Conservation (phyloP, 1,139 yeast genomes). For the Magnusiomyces tetraspermus region DNA sequence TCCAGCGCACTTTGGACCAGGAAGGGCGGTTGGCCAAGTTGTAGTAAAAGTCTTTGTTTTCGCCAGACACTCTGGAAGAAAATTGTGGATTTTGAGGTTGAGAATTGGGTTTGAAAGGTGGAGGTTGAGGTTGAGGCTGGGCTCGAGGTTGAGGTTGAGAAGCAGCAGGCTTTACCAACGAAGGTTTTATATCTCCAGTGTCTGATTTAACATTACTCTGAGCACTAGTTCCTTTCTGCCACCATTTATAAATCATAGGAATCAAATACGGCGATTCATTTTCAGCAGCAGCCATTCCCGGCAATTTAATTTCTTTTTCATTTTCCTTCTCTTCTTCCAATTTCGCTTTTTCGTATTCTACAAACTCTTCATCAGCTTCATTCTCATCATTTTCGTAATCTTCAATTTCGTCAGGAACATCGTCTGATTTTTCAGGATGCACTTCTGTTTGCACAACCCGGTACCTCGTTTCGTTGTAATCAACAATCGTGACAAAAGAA, state of each 20-base stretch:
- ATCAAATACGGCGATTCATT: no score
- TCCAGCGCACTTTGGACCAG: constrained; percentile 47
- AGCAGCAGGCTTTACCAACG: neutral
- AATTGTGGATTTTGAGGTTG: neutral
- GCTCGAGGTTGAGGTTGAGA: neutral
- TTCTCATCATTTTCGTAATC: no score
- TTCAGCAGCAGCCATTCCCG: no score
- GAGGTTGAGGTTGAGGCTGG: no score
- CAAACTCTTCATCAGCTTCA: no score
- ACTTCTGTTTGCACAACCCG: constrained; percentile 34
- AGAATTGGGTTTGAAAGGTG: no score
- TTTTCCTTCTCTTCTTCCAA: neutral
- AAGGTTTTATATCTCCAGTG: neutral
- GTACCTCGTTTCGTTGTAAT: constrained; percentile 37
- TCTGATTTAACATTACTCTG: neutral
- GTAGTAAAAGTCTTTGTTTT: constrained; percentile 19
- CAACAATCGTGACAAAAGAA: constrained; percentile 41
- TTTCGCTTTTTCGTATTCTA: neutral
- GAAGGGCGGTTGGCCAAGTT: constrained; percentile 31
- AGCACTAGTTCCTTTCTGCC: neutral
- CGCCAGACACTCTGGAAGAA: neutral
- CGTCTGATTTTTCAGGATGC: constrained; percentile 15
- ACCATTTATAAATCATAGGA: neutral
- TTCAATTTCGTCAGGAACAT: no score
- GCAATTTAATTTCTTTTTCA: no score